Base-by-base conservation (phyloP, 805 yeast species). In the Blastobotrys mokoenaii region DNA sequence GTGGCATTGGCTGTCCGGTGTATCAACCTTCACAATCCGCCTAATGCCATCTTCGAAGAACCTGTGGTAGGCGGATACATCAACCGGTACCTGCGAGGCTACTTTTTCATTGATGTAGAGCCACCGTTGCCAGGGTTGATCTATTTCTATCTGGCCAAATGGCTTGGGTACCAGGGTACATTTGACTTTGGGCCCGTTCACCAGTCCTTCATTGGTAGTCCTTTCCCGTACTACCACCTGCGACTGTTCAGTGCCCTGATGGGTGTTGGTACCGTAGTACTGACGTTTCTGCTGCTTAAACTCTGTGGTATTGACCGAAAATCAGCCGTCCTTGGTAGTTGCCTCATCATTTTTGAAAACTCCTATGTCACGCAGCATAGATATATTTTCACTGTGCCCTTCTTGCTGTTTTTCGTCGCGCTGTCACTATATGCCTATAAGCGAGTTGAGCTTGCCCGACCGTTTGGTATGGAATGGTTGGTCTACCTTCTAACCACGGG, bases 21-120 rank as follows among this genome's bases (percentile, higher is more conserved):
- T 18, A 38, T 44, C 39, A 44, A 45, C 40, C 40, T 45, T 8
- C 40, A 39, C 16, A 46, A 45, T 32, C 51, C 56, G 8, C 43
- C 51, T 6, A 35, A 37, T 7, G 46, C 49, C 16, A 39, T 53
- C 14, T 46, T 35, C 31, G 56, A 51, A 27, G 58, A 54, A 36
- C 45, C 51, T 1, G 50, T 42, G 2, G 33, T 54, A 9, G 55
- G 55, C 6, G 43, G 46, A 2, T 40, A 46, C 18, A 34, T 55
- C 39, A 51, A 54, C 46, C 65, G 69, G 32, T 78, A 79, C 61
- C 63, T 61, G 41, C 57, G 58, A 17, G 77, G 79, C 4, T 64
- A 64, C 40, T 77, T 72, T 53, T 77, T 74, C 57, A 57, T 76
- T 15, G 80, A 74, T 51, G 70, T 73, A n/a, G 74, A 76, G 45